phyloP scores from a whole-genome alignment of 768 basidiomycete genomes.

The Mycena rosella region DNA sequence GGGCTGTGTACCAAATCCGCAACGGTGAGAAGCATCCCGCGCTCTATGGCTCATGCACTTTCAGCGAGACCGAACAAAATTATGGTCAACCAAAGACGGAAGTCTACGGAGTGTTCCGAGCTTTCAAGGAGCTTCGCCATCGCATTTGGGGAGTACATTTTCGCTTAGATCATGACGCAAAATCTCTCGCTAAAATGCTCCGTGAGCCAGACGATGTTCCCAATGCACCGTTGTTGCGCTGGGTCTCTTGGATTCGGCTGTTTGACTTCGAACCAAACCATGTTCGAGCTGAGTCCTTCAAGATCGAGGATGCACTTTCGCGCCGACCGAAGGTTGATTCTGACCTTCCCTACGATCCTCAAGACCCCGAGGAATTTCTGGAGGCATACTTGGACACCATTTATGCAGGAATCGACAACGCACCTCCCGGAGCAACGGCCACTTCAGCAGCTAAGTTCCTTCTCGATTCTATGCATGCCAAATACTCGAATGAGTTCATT shows the following conservation, averaged over 20 bases:
- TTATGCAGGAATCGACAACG: background rate
- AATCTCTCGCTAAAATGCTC: slow-evolving; percentile 53
- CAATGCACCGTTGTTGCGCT: slow-evolving; percentile 51
- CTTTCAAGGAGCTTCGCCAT: slow-evolving; percentile 45
- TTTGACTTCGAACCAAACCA: slow-evolving; percentile 54
- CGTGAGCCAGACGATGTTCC: slow-evolving; percentile 51
- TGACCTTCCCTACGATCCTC: slow-evolving; percentile 32
- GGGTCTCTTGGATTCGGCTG: slow-evolving; percentile 50
- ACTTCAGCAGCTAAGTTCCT: slow-evolving; percentile 7
- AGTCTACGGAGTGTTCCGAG: slow-evolving; percentile 51
- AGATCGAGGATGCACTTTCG: slow-evolving; percentile 50
- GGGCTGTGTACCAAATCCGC: slow-evolving; percentile 48
- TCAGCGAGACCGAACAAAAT: slow-evolving; percentile 45
- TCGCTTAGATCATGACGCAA: slow-evolving; percentile 50
- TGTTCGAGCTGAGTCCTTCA: slow-evolving; percentile 43
- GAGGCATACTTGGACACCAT: slow-evolving; percentile 38
- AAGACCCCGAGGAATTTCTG: slow-evolving; percentile 45
- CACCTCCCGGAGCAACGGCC: slow-evolving; percentile 6
- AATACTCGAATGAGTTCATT: background rate
- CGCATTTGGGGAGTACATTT: slow-evolving; percentile 49
- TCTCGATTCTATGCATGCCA: background rate
- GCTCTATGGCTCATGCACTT: slow-evolving; percentile 49
- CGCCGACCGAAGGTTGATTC: slow-evolving; percentile 21
- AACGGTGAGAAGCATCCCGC: slow-evolving; percentile 41
- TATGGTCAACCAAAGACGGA: slow-evolving; percentile 56